Evolutionary conservation across 2,329 filamentous ascomycete genomes (phyloP).

Genomic region (Microcera coccophila): DNA sequence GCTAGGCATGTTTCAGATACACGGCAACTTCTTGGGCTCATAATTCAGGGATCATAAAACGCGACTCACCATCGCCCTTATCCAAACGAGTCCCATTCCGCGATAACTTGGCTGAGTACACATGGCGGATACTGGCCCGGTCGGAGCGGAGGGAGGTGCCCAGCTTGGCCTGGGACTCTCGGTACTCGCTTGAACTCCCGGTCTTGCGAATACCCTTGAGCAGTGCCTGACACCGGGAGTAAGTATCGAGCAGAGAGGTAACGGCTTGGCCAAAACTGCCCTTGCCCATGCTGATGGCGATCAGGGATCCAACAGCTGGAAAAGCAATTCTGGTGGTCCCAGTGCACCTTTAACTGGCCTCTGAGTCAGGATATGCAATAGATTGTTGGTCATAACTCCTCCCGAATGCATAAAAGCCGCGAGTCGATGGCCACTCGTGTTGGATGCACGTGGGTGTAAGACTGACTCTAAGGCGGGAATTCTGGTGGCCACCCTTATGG

Average conservation of each 20-base stretch:
- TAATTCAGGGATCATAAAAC: neutral
- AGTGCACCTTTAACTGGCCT: too few species aligned
- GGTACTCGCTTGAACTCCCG: conserved; percentile 21
- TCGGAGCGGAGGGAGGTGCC: conserved; percentile 38
- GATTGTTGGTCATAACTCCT: conserved; percentile 1
- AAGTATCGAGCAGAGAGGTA: conserved; percentile 44
- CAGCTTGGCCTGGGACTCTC: conserved; percentile 23
- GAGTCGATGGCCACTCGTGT: conserved; percentile 6
- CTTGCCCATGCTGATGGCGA: conserved; percentile 14
- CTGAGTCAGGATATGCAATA: neutral
- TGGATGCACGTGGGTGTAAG: conserved; percentile 18
- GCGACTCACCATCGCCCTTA: conserved; percentile 45
- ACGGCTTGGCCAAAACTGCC: conserved; percentile 43
- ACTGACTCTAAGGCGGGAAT: neutral
- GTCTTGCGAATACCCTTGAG: conserved; percentile 33
- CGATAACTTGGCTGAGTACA: conserved; percentile 41
- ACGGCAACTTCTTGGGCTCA: conserved; percentile 1
- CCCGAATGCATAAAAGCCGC: conserved; percentile 15
- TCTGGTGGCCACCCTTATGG: neutral
- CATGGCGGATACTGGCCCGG: conserved; percentile 39
- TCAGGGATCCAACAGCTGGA: neutral
- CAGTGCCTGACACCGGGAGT: conserved; percentile 43
- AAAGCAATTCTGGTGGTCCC: neutral
- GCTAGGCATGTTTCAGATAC: conserved; percentile 27
- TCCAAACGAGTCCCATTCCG: conserved; percentile 41